Percentiles rank a stretch among this genome's conserved stretches.
Conservation (phyloP, 169 alveolate species). For the Blepharisma undulans region DNA sequence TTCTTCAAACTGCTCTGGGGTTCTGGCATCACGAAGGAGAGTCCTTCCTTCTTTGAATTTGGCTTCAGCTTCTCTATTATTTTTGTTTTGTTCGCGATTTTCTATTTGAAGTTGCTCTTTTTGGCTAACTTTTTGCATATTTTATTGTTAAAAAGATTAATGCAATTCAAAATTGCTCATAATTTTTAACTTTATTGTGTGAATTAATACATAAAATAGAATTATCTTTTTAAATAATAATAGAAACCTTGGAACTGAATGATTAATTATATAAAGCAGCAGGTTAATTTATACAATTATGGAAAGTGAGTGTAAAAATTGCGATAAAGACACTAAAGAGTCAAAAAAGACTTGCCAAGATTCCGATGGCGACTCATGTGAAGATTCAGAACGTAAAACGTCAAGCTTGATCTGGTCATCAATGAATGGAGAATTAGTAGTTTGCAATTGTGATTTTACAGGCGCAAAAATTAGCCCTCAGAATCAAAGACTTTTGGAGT, state of each 20-base stretch:
- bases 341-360: neutral
- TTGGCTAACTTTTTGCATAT: constrained; percentile 34
- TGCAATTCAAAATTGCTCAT: neutral
- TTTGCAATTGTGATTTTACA: neutral
- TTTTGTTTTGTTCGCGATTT: constrained; percentile 33
- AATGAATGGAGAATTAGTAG: neutral
- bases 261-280: neutral
- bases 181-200: no score
- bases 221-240: no score
- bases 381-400: neutral
- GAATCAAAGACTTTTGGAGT: neutral
- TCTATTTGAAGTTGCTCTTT: constrained; percentile 27
- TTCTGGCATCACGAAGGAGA: constrained; percentile 36
- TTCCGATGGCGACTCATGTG: neutral
- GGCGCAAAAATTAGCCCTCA: neutral
- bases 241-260: neutral
- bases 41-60: constrained; percentile 42
- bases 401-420: neutral
- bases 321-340: neutral
- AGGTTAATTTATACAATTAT: no score
- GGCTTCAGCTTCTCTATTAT: constrained; percentile 28
- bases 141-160: neutral
- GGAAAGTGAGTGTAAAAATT: neutral
- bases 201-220: no score
- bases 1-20: constrained; percentile 34